Evolutionary conservation across 139 green algal genomes (phyloP).

Genomic region (Marvania coccoides): DNA sequence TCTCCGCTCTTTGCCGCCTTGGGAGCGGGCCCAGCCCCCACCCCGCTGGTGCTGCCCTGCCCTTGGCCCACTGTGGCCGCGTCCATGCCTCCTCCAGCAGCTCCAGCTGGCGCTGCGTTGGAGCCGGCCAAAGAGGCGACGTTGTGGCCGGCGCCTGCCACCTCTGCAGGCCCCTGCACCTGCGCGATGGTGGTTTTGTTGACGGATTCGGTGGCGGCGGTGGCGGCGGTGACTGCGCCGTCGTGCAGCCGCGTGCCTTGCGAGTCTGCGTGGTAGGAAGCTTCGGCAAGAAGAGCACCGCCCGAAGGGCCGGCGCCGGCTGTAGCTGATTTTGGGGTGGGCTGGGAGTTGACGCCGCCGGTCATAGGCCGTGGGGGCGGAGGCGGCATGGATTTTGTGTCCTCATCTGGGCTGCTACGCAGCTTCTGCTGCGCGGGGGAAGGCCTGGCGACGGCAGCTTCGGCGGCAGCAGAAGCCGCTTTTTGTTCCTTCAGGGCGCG

Average conservation of each 20-base stretch:
- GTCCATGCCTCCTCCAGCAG: neutral
- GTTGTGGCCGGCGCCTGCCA: neutral
- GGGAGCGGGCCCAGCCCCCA: neutral
- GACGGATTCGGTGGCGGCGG: slow-evolving; percentile 9
- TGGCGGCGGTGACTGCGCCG: neutral
- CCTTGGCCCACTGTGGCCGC: neutral
- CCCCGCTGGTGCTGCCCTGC: neutral
- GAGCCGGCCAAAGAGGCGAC: neutral
- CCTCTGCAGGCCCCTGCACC: neutral
- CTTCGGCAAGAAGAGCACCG: no score
- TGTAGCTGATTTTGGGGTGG: neutral
- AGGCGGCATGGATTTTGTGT: slow-evolving; percentile 19
- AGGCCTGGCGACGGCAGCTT: neutral
- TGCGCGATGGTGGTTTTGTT: neutral
- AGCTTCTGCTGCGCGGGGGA: neutral
- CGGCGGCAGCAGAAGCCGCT: neutral
- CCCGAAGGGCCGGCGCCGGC: neutral
- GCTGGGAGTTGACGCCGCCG: neutral
- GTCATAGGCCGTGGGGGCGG: slow-evolving; percentile 9
- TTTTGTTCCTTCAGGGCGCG: slow-evolving; percentile 6
- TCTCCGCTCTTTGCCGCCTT: neutral
- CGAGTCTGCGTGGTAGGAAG: slow-evolving; percentile 22
- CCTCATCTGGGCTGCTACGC: neutral
- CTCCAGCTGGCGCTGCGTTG: neutral
- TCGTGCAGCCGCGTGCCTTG: slow-evolving; percentile 18